Evolutionary conservation across 352 stramenopile species (phyloP).

Genomic region (Phytopythium aichiense): DNA sequence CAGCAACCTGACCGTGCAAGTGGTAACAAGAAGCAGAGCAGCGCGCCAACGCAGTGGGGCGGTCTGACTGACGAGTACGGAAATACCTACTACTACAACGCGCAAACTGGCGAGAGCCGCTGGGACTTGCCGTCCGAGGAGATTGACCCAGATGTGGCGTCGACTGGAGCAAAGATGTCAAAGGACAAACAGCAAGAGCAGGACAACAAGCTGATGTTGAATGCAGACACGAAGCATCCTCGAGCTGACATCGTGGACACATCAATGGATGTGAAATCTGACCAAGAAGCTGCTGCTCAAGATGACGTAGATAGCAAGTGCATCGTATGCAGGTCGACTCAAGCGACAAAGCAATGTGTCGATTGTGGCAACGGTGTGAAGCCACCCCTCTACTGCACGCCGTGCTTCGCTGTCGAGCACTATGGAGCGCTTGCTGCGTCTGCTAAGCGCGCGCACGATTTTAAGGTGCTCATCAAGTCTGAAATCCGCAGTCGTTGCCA

Average conservation of each 20-base stretch:
- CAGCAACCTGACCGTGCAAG: conserved; percentile 4
- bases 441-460: conserved; percentile 43
- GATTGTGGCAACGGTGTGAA: conserved; percentile 26
- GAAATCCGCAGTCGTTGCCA: conserved; percentile 26
- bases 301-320: conserved; percentile 27
- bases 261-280: neutral
- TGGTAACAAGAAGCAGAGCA: conserved; percentile 5
- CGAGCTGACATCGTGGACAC: neutral
- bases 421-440: conserved; percentile 1
- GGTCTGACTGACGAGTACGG: conserved; percentile 35
- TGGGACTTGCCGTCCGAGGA: conserved; percentile 38
- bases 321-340: conserved; percentile 23
- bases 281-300: neutral
- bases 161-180: neutral
- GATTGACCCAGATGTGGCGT: neutral
- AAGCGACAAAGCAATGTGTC: conserved; percentile 52
- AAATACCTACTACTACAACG: conserved; percentile 70
- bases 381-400: conserved; percentile 29
- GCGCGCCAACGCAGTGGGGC: conserved; percentile 21
- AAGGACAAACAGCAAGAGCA: conserved; percentile 1
- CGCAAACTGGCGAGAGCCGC: conserved; percentile 34
- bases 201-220: neutral
- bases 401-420: conserved; percentile 59
- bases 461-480: conserved; percentile 30
- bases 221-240: neutral